These are phyloP conservation scores for Juglanconis oblonga DNA, from an alignment of 2,329 filamentous ascomycete genomes.

Conservation along the genomic window DNA sequence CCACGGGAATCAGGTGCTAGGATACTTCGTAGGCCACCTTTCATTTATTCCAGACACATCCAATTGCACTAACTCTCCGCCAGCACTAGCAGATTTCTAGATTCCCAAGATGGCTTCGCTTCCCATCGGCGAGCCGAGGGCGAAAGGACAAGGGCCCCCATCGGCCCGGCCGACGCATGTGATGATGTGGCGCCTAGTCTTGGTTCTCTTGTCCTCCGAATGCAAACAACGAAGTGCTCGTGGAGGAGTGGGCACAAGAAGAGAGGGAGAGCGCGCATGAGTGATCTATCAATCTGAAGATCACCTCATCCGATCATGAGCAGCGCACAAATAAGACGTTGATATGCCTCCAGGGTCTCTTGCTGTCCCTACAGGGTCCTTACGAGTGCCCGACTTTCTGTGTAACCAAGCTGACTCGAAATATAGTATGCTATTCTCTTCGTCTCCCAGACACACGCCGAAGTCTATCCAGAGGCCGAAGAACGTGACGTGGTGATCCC, in stretches of 20 bases:
- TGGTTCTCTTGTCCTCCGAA: background rate
- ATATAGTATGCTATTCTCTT: too few relatives aligned
- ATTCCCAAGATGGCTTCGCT: too few relatives aligned
- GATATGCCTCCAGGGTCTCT: background rate
- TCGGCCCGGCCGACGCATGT: too few relatives aligned
- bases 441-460: too few relatives aligned
- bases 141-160: too few relatives aligned
- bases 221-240: background rate
- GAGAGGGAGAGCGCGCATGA: background rate
- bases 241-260: background rate
- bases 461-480: too few relatives aligned
- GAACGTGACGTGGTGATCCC: too few relatives aligned
- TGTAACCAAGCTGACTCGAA: too few relatives aligned
- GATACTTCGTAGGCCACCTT: background rate
- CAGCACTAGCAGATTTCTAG: too few relatives aligned
- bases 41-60: background rate
- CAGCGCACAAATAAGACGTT: background rate
- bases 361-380: background rate
- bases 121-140: too few relatives aligned
- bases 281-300: background rate
- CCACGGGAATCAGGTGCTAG: too few relatives aligned
- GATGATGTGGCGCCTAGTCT: too few relatives aligned
- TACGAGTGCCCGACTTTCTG: background rate
- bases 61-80: background rate
- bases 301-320: background rate